These are phyloP conservation scores for Rhizopogon salebrosus DNA, from an alignment of 768 basidiomycete species.

Conservation along the genomic window DNA sequence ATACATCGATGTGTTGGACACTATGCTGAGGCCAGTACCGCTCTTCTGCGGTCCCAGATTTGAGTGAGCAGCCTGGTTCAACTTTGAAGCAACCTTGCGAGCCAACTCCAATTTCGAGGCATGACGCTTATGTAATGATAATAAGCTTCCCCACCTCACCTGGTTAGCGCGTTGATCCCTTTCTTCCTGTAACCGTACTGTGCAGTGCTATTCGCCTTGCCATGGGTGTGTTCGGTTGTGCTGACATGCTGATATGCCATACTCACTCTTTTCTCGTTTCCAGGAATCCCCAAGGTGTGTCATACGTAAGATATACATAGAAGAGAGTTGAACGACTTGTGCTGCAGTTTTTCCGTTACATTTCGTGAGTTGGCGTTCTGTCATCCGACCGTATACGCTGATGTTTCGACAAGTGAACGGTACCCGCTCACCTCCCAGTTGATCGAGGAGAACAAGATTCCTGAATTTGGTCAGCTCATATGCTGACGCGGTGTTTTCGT, in stretches of 20 bases:
- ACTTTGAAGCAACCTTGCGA: no score
- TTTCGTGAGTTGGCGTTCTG: slow-evolving; percentile 56
- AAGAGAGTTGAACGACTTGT: slow-evolving; percentile 5
- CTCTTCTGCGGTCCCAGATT: no score
- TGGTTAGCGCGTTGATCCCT: neutral
- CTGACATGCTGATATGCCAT: no score
- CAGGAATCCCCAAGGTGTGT: slow-evolving; percentile 65
- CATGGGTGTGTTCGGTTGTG: neutral
- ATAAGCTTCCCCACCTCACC: neutral
- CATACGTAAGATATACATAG: neutral
- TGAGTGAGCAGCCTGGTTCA: no score
- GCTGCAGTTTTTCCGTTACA: slow-evolving; percentile 89
- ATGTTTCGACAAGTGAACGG: slow-evolving; percentile 61
- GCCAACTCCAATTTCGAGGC: no score
- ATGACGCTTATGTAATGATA: neutral
- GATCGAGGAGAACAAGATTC: slow-evolving; percentile 97
- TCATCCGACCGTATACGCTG: slow-evolving; percentile 1
- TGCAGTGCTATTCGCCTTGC: neutral
- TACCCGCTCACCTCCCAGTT: slow-evolving; percentile 98
- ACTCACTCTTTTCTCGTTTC: slow-evolving; percentile 2
- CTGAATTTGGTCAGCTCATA: slow-evolving; percentile 77
- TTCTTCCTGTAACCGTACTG: neutral
- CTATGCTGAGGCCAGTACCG: no score
- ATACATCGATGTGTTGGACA: no score
- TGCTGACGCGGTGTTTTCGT: neutral